A percentile compares a stretch with the other conserved stretches of the same genome.
These are phyloP conservation scores for Aegilops bicornis DNA, from an alignment of 176 grass and related monocot species.

Conservation along the genomic window DNA sequence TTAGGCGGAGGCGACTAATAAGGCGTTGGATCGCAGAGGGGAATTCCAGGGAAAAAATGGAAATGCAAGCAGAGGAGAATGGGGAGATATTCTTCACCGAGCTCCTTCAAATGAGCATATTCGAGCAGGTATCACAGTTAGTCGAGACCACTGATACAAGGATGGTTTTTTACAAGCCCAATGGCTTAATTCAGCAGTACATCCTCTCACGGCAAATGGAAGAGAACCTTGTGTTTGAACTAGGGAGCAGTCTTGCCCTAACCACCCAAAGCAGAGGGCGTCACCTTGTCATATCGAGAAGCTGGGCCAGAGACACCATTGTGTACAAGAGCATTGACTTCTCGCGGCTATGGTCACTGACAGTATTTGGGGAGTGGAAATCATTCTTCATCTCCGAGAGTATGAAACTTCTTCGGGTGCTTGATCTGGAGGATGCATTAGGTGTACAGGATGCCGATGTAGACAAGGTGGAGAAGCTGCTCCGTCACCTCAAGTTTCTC, in stretches of 20 bases:
- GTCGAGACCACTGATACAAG: no score
- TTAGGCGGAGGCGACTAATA: conserved; percentile 10
- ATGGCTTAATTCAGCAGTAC: conserved; percentile 29
- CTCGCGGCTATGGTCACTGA: conserved; percentile 21
- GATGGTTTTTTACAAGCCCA: neutral
- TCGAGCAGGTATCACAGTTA: neutral
- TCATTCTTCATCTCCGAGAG: neutral
- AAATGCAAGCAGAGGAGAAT: neutral
- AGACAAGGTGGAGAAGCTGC: neutral
- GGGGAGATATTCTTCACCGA: neutral
- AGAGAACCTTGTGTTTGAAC: conserved; percentile 1
- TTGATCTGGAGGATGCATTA: conserved; percentile 21
- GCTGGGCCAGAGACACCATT: neutral
- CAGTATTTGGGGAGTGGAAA: neutral
- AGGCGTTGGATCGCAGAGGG: conserved; percentile 52
- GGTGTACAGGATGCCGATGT: neutral
- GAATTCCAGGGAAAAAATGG: neutral
- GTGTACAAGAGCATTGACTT: neutral
- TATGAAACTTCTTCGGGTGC: conserved; percentile 34
- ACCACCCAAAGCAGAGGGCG: neutral
- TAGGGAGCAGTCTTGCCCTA: neutral
- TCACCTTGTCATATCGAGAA: neutral
- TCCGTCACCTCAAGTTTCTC: conserved; percentile 34
- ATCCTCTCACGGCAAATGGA: neutral
- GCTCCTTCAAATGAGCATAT: neutral